A percentile compares a stretch with the other conserved stretches of the same genome.
Conservation (phyloP, 345 rosid genomes). For the Barbarea vulgaris region DNA sequence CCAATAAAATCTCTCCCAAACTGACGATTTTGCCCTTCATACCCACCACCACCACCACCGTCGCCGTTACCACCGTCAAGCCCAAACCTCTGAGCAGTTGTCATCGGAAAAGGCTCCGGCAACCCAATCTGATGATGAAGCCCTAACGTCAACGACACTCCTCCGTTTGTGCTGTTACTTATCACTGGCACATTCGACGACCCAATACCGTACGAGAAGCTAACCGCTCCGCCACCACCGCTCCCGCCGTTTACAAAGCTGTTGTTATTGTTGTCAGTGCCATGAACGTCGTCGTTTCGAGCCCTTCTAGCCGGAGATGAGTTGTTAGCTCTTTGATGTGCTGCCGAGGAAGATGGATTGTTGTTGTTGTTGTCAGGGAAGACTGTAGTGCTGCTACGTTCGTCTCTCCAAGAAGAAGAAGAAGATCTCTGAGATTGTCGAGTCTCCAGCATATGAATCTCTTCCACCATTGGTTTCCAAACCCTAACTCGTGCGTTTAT, state of each 20-base stretch:
- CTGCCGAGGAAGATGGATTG: slow-evolving; percentile 34
- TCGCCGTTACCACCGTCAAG: slow-evolving; percentile 55
- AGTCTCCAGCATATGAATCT: slow-evolving; percentile 77
- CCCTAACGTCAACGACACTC: slow-evolving; percentile 82
- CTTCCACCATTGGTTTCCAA: slow-evolving; percentile 99
- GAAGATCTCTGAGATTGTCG: slow-evolving; percentile 60
- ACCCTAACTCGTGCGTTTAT: slow-evolving; percentile 94
- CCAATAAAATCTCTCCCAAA: slow-evolving; percentile 73
- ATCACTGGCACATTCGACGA: slow-evolving; percentile 40
- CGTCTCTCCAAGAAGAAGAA: slow-evolving; percentile 55
- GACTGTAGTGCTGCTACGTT: slow-evolving; percentile 46
- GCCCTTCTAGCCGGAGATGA: slow-evolving; percentile 50
- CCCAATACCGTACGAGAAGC: slow-evolving; percentile 41
- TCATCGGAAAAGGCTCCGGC: slow-evolving; percentile 68
- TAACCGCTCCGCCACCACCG: slow-evolving; percentile 46
- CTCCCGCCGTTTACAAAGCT: slow-evolving; percentile 46
- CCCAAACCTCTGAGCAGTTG: slow-evolving; percentile 66
- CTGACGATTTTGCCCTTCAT: slow-evolving; percentile 62
- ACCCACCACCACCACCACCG: slow-evolving; percentile 58
- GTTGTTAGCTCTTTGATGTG: slow-evolving; percentile 30
- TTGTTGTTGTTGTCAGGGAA: slow-evolving; percentile 37
- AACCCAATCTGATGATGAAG: slow-evolving; percentile 81
- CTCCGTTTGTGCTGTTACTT: slow-evolving; percentile 45
- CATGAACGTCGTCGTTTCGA: slow-evolving; percentile 47
- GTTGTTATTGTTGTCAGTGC: slow-evolving; percentile 26